Base-by-base conservation (phyloP, 2,329 filamentous ascomycete genomes). In the Arthroderma sp. region DNA sequence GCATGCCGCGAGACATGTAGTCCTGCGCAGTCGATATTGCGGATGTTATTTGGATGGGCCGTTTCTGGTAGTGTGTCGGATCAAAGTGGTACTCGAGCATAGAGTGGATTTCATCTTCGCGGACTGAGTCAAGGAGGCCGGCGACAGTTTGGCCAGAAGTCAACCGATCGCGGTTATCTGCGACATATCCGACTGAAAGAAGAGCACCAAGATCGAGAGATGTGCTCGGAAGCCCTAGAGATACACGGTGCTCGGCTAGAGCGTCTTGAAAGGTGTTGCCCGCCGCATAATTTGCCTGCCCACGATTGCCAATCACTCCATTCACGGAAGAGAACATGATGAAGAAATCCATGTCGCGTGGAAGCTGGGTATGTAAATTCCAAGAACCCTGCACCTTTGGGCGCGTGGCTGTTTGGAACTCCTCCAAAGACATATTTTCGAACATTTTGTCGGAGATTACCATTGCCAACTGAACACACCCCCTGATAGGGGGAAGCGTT, bases 341-440 rank as follows among this genome's bases (percentile, higher is more conserved):
- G 51, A 68, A 69, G 53, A 69, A 70, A 47, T 68, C 63, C 6
- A 70, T 52, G 3, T 54, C 52, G 1, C 30, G 33, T 0, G 56
- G 55, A 2, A 61, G 51, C 6, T 49, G 45, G 2, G 10, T 5
- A 40, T 65, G 59, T 5, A 58, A 53, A 40, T 57, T 62, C 55
- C 55, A 58, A 1, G 59, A 55, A 1, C 49, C 55, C 3, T 48
- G 10, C 10, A 60, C 54, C 47, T 69, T 70, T 2, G 63, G 57
- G 27, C 50, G 47, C 2, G 61, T 48, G 1, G 57, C 56, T 0
- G 45, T 49, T 3, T 50, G 50, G 50, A 58, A 68, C 30, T 66
- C 50, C 1, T 54, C 49, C 38, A 53, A 57, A 1, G 49, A 54
- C 59, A 67, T 64, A n/a, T 64, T 61, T 32, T 59, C 52, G 41